These are phyloP conservation scores for Gracilaria gracilis DNA, from an alignment of 23 red algal genomes.

Conservation along the genomic window DNA sequence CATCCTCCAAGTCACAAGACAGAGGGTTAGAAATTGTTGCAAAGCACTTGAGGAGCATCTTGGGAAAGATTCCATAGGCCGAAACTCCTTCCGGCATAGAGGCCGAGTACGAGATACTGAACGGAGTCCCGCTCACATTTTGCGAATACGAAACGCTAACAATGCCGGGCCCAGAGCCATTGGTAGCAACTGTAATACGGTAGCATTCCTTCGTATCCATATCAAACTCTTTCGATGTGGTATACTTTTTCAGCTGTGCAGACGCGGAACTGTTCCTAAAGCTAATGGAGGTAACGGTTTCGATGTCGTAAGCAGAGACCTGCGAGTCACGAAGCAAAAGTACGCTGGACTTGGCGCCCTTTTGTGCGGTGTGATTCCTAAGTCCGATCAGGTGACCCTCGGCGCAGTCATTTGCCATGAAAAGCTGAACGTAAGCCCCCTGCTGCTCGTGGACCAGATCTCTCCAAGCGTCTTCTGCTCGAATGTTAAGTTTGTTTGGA, in stretches of 20 bases:
- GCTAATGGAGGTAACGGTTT: neutral
- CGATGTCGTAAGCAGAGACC: neutral
- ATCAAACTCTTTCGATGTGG: constrained; percentile 4
- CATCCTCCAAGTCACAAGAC: neutral
- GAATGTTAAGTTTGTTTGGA: neutral
- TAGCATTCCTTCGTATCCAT: neutral
- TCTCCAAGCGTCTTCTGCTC: neutral
- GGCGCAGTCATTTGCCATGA: neutral
- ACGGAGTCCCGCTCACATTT: neutral
- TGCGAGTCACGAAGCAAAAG: neutral
- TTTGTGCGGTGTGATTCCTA: neutral
- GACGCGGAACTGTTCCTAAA: neutral
- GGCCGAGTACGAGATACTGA: neutral
- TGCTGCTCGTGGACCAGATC: constrained; percentile 3
- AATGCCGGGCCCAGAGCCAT: neutral
- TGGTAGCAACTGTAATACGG: neutral
- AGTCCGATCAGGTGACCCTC: constrained; percentile 11
- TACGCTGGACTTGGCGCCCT: neutral
- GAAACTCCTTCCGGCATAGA: neutral
- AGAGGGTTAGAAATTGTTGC: neutral
- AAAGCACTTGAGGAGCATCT: neutral
- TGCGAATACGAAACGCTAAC: constrained; percentile 3
- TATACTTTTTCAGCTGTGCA: neutral
- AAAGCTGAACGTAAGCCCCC: neutral
- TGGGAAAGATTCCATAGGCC: neutral